Evolutionary conservation across 2,329 filamentous ascomycete species (phyloP).

Genomic region (Chaetomium globosum): DNA sequence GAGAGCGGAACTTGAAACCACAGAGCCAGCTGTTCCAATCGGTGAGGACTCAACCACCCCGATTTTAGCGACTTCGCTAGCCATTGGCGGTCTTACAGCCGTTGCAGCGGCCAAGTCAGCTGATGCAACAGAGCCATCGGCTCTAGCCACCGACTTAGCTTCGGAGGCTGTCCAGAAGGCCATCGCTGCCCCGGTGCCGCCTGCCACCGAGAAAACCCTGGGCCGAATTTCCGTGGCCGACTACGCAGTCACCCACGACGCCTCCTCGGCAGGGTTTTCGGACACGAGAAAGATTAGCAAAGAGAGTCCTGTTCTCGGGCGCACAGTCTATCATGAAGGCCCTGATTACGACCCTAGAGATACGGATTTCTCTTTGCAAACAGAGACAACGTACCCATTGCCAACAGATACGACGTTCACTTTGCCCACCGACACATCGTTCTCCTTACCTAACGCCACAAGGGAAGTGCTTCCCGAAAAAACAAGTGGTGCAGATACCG

Average conservation of each 20-base stretch:
- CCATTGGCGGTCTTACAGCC: neutral
- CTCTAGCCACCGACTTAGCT: neutral
- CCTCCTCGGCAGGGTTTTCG: neutral
- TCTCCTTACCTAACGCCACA: conserved; percentile 20
- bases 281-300: conserved; percentile 3
- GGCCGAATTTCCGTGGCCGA: conserved; percentile 2
- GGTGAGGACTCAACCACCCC: neutral
- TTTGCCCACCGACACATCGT: conserved; percentile 30
- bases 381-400: conserved; percentile 27
- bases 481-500: conserved; percentile 7
- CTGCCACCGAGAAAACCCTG: neutral
- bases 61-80: neutral
- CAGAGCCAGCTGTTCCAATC: neutral
- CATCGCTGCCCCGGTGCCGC: neutral
- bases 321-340: conserved; percentile 1
- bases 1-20: neutral
- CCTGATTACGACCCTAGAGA: conserved; percentile 26
- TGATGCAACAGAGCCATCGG: neutral
- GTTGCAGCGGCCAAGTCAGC: neutral
- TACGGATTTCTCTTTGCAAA: conserved; percentile 26
- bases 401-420: conserved; percentile 30
- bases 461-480: conserved; percentile 10
- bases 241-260: neutral
- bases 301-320: conserved; percentile 20
- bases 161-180: neutral